Conservation (phyloP, 106 monocot genomes). For the Phalaenopsis equestris region DNA sequence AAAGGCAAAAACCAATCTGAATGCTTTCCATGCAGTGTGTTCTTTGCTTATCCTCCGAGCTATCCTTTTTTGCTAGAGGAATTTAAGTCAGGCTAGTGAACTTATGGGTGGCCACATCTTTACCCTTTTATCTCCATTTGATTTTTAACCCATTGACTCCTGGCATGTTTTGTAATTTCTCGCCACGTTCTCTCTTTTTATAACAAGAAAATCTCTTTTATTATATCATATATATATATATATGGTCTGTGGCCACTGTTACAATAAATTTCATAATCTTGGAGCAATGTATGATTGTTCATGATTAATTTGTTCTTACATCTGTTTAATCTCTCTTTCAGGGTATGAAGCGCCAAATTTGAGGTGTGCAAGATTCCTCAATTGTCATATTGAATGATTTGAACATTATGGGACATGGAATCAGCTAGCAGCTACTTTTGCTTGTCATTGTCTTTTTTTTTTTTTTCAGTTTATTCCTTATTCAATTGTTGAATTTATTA, state of each 20-base stretch:
- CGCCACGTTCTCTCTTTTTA: neutral
- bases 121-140: neutral
- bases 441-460: neutral
- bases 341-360: constrained; percentile 3
- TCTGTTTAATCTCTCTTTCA: neutral
- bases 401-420: neutral
- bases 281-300: neutral
- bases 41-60: neutral
- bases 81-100: neutral
- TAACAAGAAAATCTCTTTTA: too few species aligned
- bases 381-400: neutral
- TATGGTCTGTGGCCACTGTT: neutral
- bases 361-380: neutral
- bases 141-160: too few species aligned
- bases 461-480: neutral
- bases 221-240: neutral
- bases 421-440: neutral
- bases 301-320: neutral
- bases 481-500: neutral
- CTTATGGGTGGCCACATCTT: neutral
- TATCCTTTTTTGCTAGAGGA: neutral
- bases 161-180: neutral
- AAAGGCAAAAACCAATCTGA: neutral
- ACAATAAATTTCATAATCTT: neutral
- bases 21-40: neutral